These are phyloP conservation scores for Tritrichomonas musculus DNA, from an alignment of 208 protist genomes.

Conservation along the genomic window DNA sequence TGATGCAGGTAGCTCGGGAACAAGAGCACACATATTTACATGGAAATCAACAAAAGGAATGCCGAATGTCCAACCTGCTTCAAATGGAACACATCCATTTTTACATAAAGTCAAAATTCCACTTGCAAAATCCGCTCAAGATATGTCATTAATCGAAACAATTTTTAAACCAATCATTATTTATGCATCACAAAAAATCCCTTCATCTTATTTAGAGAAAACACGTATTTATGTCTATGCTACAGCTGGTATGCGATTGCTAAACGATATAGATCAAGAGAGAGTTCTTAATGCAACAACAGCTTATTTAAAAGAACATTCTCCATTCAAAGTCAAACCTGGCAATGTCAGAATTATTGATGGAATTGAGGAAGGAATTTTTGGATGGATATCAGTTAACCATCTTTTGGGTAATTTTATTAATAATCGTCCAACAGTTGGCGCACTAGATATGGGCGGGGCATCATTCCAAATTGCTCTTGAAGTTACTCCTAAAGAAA, in stretches of 20 bases:
- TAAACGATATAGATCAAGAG: not conserved
- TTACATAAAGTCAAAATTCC: not conserved
- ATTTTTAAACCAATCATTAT: not conserved
- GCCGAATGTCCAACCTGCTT: not conserved
- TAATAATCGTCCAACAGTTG: not conserved
- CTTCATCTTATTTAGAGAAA: not conserved
- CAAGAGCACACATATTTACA: not conserved
- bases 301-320: not conserved
- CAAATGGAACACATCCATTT: not conserved
- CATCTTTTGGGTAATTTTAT: not conserved
- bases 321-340: not conserved
- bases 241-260: not conserved
- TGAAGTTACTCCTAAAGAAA: no score
- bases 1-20: not conserved
- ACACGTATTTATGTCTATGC: constrained; percentile 19
- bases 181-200: not conserved
- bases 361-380: constrained; percentile 11
- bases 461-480: not conserved
- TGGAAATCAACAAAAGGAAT: not conserved
- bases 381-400: not conserved
- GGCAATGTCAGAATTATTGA: not conserved
- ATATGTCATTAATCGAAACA: not conserved
- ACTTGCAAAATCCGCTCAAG: not conserved
- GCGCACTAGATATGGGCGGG: not conserved
- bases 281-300: not conserved